Conservation (phyloP, 441 rosid species). For the Oxalis stricta region DNA sequence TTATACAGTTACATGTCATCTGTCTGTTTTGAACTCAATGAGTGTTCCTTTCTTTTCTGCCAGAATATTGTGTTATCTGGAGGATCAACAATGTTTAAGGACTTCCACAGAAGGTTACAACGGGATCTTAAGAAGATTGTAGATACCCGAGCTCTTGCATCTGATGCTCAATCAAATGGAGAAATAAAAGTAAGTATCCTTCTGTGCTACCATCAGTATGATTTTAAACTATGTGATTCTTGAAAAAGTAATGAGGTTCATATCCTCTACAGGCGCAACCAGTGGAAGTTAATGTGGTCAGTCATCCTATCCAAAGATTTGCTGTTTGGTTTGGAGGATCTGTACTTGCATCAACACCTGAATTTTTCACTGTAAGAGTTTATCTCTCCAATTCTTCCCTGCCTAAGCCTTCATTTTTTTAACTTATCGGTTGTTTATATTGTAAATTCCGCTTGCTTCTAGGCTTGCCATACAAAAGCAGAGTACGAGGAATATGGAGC, state of each 20-base stretch:
- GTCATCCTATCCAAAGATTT: slow-evolving; percentile 91
- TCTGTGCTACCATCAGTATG: neutral
- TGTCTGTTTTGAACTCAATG: too few relatives aligned
- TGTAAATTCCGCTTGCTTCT: slow-evolving; percentile 10
- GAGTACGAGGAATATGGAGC: slow-evolving; percentile 97
- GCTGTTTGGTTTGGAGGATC: slow-evolving; percentile 99
- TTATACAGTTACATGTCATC: too few relatives aligned
- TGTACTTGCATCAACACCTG: slow-evolving; percentile 95
- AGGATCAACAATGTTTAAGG: slow-evolving; percentile 99
- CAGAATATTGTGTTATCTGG: slow-evolving; percentile 98
- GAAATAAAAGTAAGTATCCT: slow-evolving; percentile 45
- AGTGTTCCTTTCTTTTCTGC: slow-evolving; percentile 7
- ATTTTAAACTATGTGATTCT: neutral
- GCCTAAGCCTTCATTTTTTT: neutral
- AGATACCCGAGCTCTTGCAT: slow-evolving; percentile 80
- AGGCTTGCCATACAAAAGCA: slow-evolving; percentile 95
- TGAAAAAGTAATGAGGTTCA: neutral
- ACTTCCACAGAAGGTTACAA: slow-evolving; percentile 94
- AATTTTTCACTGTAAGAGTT: slow-evolving; percentile 70
- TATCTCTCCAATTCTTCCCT: neutral
- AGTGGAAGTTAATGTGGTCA: slow-evolving; percentile 92
- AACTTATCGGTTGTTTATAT: neutral
- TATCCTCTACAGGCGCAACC: slow-evolving; percentile 56
- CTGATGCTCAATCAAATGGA: slow-evolving; percentile 68
- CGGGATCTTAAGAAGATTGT: slow-evolving; percentile 96